phyloP scores from a whole-genome alignment of 2,329 filamentous ascomycete species.

The Emydomyces testavorans region DNA sequence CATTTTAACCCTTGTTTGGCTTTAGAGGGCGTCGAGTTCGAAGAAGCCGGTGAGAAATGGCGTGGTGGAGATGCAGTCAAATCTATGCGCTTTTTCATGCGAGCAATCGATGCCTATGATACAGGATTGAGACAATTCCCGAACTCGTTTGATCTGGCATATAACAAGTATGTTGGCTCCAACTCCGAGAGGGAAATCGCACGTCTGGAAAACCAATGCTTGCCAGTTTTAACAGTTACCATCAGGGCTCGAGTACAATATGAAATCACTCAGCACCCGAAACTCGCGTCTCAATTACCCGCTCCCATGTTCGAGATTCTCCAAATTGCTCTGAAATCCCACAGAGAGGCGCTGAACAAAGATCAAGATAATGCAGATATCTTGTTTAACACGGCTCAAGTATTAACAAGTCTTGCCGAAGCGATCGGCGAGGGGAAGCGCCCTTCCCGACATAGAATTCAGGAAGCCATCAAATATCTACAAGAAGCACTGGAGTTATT shows the following conservation, averaged over 20 bases:
- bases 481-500: slow-evolving; percentile 53
- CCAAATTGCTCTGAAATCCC: slow-evolving; percentile 50
- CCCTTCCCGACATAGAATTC: slow-evolving; percentile 30
- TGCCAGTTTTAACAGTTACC: background rate
- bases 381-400: slow-evolving; percentile 61
- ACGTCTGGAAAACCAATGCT: background rate
- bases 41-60: slow-evolving; percentile 65
- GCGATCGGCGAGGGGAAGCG: slow-evolving; percentile 44
- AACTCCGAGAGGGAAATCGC: background rate
- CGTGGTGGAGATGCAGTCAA: slow-evolving; percentile 58
- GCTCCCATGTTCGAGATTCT: slow-evolving; percentile 45
- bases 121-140: slow-evolving; percentile 52
- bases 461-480: slow-evolving; percentile 42
- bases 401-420: slow-evolving; percentile 56
- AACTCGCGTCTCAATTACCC: slow-evolving; percentile 49
- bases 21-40: slow-evolving; percentile 52
- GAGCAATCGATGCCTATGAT: slow-evolving; percentile 56
- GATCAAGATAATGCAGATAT: slow-evolving; percentile 54
- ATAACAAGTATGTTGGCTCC: slow-evolving; percentile 55
- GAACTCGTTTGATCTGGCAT: slow-evolving; percentile 56
- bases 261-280: slow-evolving; percentile 56
- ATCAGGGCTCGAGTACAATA: slow-evolving; percentile 55
- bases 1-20: background rate
- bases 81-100: slow-evolving; percentile 45
- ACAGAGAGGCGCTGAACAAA: slow-evolving; percentile 49